Conservation (phyloP, 257 asterid species). For the Solanum dulcamara region DNA sequence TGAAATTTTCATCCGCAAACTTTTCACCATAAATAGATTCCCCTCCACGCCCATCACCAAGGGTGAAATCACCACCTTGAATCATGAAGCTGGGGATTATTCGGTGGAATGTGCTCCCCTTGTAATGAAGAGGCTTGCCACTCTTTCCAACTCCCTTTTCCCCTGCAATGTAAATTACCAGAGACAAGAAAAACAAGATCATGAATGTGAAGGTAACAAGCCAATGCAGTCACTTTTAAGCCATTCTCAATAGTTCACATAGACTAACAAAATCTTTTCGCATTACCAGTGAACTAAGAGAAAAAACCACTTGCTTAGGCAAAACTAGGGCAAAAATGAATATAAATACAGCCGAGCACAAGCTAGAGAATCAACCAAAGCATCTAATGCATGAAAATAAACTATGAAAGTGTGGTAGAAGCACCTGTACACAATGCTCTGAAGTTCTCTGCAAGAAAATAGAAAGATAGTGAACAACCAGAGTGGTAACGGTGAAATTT, state of each 20-base stretch:
- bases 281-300: not conserved
- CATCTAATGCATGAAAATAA: not conserved
- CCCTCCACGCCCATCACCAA: constrained; percentile 96
- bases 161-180: constrained; percentile 29
- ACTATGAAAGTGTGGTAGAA: not conserved
- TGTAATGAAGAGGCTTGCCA: constrained; percentile 87
- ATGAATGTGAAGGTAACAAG: not conserved
- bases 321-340: not conserved
- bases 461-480: constrained; percentile 4
- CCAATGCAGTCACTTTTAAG: not conserved
- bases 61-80: constrained; percentile 98
- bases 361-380: not conserved
- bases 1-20: constrained; percentile 91
- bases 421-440: constrained; percentile 92
- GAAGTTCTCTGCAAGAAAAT: constrained; percentile 64
- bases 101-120: constrained; percentile 85
- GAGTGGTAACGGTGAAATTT: not conserved
- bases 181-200: not conserved
- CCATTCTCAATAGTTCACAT: not conserved
- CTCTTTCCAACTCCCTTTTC: constrained; percentile 83
- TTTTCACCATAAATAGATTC: constrained; percentile 85
- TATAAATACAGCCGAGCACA: not conserved
- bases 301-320: not conserved
- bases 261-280: not conserved
- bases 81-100: constrained; percentile 97